These are phyloP conservation scores for Fistulina hepatica DNA, from an alignment of 1,284 basidiomycete species.

Conservation along the genomic window DNA sequence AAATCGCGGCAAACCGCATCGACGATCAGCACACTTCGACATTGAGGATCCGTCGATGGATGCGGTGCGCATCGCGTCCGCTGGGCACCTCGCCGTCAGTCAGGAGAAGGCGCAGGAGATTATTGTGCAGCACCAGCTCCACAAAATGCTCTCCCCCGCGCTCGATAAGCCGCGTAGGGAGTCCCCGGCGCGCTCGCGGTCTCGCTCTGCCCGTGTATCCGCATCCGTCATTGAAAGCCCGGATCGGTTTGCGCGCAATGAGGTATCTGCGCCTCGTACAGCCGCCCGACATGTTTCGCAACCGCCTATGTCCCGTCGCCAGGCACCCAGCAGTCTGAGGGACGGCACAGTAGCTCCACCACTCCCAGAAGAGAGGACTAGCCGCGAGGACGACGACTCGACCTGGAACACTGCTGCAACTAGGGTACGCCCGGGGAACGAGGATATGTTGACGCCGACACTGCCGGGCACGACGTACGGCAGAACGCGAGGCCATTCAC, in stretches of 20 bases:
- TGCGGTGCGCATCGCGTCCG: not conserved
- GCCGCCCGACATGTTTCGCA: conserved; percentile 4
- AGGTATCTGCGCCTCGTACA: conserved; percentile 20
- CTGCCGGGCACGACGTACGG: conserved; percentile 39
- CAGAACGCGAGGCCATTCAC: conserved; percentile 27
- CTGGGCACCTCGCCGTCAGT: conserved; percentile 9
- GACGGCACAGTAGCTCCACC: too few species aligned
- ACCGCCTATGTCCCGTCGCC: conserved; percentile 4
- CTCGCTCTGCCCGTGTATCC: conserved; percentile 30
- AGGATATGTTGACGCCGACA: conserved; percentile 34
- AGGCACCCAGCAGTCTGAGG: too few species aligned
- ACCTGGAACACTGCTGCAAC: conserved; percentile 32
- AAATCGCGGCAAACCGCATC: too few species aligned
- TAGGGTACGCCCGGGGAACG: conserved; percentile 42
- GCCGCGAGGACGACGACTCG: conserved; percentile 42
- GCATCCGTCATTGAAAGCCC: conserved; percentile 29
- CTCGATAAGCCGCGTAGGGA: conserved; percentile 24
- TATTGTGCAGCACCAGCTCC: conserved; percentile 21
- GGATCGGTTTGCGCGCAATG: conserved; percentile 18
- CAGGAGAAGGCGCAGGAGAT: conserved; percentile 22
- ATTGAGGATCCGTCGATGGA: conserved; percentile 7
- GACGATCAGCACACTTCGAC: conserved; percentile 9
- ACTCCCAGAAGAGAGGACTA: conserved; percentile 35
- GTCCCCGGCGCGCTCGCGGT: conserved; percentile 28
- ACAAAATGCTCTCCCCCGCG: conserved; percentile 24